These are phyloP conservation scores for Microcos paniculata DNA, from an alignment of 345 rosid species.

Conservation along the genomic window DNA sequence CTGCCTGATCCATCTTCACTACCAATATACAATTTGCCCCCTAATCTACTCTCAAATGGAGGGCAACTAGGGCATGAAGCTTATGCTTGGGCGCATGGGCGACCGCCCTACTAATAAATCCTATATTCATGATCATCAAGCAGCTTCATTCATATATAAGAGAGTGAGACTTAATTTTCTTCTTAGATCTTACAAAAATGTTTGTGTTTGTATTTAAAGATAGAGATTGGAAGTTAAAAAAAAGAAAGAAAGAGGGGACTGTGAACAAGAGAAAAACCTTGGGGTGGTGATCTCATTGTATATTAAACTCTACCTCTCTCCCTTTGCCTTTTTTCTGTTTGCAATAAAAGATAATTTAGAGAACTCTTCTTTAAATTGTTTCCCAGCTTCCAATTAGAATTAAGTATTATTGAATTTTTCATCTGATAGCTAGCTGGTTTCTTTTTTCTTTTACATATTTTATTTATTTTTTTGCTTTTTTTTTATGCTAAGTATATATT, in stretches of 20 bases:
- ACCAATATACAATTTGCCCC: slow-evolving; percentile 51
- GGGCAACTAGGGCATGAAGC: slow-evolving; percentile 73
- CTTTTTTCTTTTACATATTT: not conserved
- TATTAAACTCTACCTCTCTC: slow-evolving; percentile 16
- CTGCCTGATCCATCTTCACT: slow-evolving; percentile 51
- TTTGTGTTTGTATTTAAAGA: slow-evolving; percentile 9
- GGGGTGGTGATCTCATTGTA: slow-evolving; percentile 15
- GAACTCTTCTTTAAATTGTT: slow-evolving; percentile 14
- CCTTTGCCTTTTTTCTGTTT: slow-evolving; percentile 17
- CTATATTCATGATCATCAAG: not conserved
- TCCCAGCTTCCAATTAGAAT: not conserved
- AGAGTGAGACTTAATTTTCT: not conserved
- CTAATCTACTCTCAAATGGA: slow-evolving; percentile 51
- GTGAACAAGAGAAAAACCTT: slow-evolving; percentile 18
- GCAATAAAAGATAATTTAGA: slow-evolving; percentile 21
- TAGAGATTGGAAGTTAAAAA: slow-evolving; percentile 6
- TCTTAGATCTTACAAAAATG: slow-evolving; percentile 9
- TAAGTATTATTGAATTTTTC: not conserved
- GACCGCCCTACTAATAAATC: slow-evolving; percentile 48
- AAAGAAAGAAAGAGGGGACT: not conserved
- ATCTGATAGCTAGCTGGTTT: not conserved
- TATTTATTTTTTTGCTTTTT: not conserved
- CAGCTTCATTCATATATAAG: not conserved
- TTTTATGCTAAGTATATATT: not conserved
- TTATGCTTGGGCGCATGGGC: slow-evolving; percentile 53